These are phyloP conservation scores for Penicillium macrosclerotiorum DNA, from an alignment of 495 filamentous ascomycete species.

Conservation along the genomic window DNA sequence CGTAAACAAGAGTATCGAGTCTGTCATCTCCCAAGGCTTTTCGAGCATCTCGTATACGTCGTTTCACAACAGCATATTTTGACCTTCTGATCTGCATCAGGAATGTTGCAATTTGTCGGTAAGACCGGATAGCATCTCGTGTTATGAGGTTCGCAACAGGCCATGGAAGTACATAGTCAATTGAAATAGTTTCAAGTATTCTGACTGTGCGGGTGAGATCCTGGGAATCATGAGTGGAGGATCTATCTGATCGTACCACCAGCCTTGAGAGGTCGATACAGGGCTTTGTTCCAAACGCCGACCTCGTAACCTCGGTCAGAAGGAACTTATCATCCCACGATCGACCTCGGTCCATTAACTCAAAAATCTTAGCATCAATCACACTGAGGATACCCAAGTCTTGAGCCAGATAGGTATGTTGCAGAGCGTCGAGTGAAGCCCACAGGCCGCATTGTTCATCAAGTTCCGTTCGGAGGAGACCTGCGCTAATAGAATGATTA, in stretches of 20 bases:
- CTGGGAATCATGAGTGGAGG: constrained; percentile 7
- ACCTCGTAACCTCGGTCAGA: constrained; percentile 75
- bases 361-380: constrained; percentile 70
- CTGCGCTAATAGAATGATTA: constrained; percentile 66
- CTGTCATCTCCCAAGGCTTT: constrained; percentile 2
- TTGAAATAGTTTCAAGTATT: constrained; percentile 53
- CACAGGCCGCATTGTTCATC: constrained; percentile 68
- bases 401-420: constrained; percentile 68
- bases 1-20: constrained; percentile 52
- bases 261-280: constrained; percentile 60
- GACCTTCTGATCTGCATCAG: constrained; percentile 75
- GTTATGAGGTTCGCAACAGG: constrained; percentile 80
- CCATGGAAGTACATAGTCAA: constrained; percentile 73
- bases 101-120: constrained; percentile 70
- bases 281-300: constrained; percentile 53
- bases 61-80: constrained; percentile 62
- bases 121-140: constrained; percentile 55
- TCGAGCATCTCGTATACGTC: constrained; percentile 39
- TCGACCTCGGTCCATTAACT: constrained; percentile 66
- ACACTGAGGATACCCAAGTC: constrained; percentile 62
- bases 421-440: constrained; percentile 62
- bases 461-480: constrained; percentile 61
- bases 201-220: constrained; percentile 39
- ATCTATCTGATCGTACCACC: constrained; percentile 42
- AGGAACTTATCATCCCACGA: constrained; percentile 82